Percentiles rank a stretch among this genome's conserved stretches.
phyloP scores from a whole-genome alignment of 768 basidiomycete genomes.

The Steccherinum ochraceum region DNA sequence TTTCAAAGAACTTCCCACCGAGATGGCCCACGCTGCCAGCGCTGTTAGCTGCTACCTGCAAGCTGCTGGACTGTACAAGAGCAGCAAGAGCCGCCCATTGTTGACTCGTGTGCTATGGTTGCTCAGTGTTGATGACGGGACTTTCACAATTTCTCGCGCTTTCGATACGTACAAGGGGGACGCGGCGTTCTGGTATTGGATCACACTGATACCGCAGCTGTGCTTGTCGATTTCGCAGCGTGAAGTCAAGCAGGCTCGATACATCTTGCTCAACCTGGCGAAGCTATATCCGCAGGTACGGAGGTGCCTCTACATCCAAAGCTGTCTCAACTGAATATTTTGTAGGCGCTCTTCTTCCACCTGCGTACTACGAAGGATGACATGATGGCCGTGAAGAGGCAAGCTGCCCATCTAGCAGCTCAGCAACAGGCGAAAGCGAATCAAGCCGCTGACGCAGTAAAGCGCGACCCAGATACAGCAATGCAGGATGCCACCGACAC shows the following conservation, averaged over 20 bases:
- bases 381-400: constrained; percentile 41
- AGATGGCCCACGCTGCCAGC: constrained; percentile 73
- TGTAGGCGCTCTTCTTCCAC: constrained; percentile 90
- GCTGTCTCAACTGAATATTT: neutral
- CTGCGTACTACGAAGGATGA: constrained; percentile 82
- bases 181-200: constrained; percentile 98
- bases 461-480: constrained; percentile 26
- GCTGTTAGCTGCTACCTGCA: constrained; percentile 98
- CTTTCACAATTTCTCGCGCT: constrained; percentile 64
- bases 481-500: constrained; percentile 25
- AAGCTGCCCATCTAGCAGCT: constrained; percentile 28
- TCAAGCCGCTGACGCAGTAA: constrained; percentile 19
- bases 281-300: constrained; percentile 88
- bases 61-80: constrained; percentile 94
- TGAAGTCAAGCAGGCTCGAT: constrained; percentile 89
- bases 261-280: constrained; percentile 83
- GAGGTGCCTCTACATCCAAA: constrained; percentile 4
- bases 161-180: constrained; percentile 97
- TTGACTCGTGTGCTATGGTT: constrained; percentile 95
- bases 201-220: constrained; percentile 92
- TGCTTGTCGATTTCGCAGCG: constrained; percentile 83
- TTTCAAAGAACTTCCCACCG: constrained; percentile 80
- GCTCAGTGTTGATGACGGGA: constrained; percentile 81
- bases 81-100: constrained; percentile 83
- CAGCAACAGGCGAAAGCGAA: neutral